These are phyloP conservation scores for Dichomitus squalens DNA, from an alignment of 1,284 basidiomycete species.

Conservation along the genomic window DNA sequence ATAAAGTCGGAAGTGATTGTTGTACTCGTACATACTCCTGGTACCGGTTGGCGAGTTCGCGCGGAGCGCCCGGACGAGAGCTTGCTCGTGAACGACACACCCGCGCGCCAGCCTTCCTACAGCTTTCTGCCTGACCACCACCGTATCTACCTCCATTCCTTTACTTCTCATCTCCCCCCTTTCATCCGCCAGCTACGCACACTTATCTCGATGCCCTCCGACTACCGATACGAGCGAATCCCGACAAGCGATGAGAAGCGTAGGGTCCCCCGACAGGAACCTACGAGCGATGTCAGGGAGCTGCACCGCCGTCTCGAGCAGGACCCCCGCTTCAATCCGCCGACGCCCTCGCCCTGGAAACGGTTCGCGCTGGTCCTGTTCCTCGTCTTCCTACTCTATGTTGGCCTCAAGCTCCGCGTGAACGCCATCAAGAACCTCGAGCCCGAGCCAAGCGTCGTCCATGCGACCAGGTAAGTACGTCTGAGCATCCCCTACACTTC, in stretches of 20 bases:
- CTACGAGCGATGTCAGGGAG: conserved; percentile 30
- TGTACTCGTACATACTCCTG: too few relatives aligned
- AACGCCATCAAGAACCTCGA: conserved; percentile 14
- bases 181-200: background rate
- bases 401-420: conserved; percentile 40
- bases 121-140: conserved; percentile 1
- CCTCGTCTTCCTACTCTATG: conserved; percentile 45
- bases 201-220: conserved; percentile 11
- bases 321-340: conserved; percentile 48
- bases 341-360: conserved; percentile 48
- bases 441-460: conserved; percentile 41
- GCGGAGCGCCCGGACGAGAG: background rate
- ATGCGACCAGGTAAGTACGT: conserved; percentile 49
- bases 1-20: too few relatives aligned
- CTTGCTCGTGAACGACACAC: background rate
- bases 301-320: conserved; percentile 27
- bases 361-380: conserved; percentile 48
- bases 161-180: background rate
- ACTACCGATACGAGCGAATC: conserved; percentile 19
- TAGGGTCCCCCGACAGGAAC: conserved; percentile 19
- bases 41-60: too few relatives aligned
- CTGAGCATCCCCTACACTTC: too few relatives aligned
- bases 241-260: conserved; percentile 15
- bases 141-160: background rate
- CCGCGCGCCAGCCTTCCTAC: background rate